Evolutionary conservation across 2,329 filamentous ascomycete species (phyloP), one percentile per base, ranked within the genome.

Genomic region (Diaporthe destruens): DNA sequence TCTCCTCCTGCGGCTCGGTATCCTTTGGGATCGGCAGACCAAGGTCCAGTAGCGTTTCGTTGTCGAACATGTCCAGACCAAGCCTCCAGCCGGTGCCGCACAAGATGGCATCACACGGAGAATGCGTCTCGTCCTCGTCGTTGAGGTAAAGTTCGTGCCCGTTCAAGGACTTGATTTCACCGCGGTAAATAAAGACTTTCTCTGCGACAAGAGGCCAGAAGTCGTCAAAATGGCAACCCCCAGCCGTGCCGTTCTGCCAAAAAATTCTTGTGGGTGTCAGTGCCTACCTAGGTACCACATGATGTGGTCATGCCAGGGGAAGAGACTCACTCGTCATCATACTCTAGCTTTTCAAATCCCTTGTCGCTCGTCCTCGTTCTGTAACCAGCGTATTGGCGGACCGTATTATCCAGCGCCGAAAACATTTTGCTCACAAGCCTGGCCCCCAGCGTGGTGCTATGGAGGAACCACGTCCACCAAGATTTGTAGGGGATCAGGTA

Each of bases 381-480:
- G 29, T 55, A 55, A 16, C 53, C 53, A 32, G 53, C 53, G 14
- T 55, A 55, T 2, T 32, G 34, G 53, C 53, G 53, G 16, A 55
- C 53, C 12, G 53, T 55, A 5, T 55, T 32, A 55, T 55, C 53
- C 16, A 55, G 53, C 29, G 53, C 53, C 20, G 53, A 55, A 29
- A 55, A 55, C 34, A 55, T 55, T 16, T 55, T 55, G 3, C 8
- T 34, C 29, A 55, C 53, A 6, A 55, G 53, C 8, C 11, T 55
- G 16, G 53, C 8, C 14, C 53, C 53, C 8, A 55, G 16, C 11
- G 18, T 55, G 53, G 53, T 55, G 53, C 29, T 55, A n/a, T 55
- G 53, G 53, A 55, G 53, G 53, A 55, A 55, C 53, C 53, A 55
- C 6, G 53, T 55, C 53, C 53, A 55, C 53, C 53, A 55, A 34